Conservation (phyloP, 768 basidiomycete species). For the Naganishia onofrii region DNA sequence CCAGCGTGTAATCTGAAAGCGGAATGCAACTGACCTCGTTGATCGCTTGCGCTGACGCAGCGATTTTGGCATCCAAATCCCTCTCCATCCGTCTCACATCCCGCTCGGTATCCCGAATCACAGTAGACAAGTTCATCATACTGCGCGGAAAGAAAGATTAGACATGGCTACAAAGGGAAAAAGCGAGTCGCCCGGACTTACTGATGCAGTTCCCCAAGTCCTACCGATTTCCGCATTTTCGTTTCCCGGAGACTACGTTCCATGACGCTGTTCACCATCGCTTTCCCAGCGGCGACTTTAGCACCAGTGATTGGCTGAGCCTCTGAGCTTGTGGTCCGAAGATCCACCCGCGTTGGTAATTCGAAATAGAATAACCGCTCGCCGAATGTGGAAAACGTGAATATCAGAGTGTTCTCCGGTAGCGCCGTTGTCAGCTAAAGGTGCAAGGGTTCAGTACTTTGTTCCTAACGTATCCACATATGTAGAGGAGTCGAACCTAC, state of each 20-base stretch:
- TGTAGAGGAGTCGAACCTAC: background rate
- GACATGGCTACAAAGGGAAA: background rate
- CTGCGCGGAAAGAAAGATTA: constrained; percentile 37
- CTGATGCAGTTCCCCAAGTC: constrained; percentile 25
- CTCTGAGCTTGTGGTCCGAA: background rate
- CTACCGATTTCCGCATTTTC: constrained; percentile 36
- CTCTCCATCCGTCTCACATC: constrained; percentile 57
- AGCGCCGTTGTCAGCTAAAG: constrained; percentile 10
- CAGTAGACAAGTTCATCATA: constrained; percentile 55
- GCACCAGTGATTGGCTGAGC: constrained; percentile 21
- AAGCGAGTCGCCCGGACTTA: background rate
- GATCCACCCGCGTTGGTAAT: background rate
- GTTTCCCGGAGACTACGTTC: constrained; percentile 36
- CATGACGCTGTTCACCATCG: constrained; percentile 56
- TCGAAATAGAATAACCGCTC: constrained; percentile 11
- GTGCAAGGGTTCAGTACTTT: background rate
- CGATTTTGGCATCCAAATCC: constrained; percentile 37
- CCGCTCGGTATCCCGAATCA: constrained; percentile 54
- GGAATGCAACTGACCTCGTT: background rate
- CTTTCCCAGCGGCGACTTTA: constrained; percentile 58
- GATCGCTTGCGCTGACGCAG: background rate
- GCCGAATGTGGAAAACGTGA: constrained; percentile 32
- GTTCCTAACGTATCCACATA: background rate
- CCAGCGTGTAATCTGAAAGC: background rate
- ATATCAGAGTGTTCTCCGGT: constrained; percentile 38